A percentile compares a stretch with the other conserved stretches of the same genome.
Evolutionary conservation across 2,329 filamentous ascomycete genomes (phyloP).

Genomic region (Mycosphaerelloides madeirae): DNA sequence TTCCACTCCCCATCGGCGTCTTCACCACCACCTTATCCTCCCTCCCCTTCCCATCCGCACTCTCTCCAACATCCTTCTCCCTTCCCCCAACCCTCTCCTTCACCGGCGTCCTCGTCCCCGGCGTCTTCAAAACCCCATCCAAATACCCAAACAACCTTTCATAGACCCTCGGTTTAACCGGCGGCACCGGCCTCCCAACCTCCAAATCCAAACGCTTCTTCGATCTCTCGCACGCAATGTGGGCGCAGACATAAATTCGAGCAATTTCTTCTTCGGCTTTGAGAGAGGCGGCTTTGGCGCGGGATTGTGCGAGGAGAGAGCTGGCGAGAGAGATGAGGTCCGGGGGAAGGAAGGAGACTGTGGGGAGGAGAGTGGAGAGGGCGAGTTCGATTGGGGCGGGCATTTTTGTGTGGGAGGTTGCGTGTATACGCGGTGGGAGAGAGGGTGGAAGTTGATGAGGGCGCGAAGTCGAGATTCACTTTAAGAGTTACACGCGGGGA

Average conservation of each 20-base stretch:
- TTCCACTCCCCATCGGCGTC: slow-evolving; percentile 5
- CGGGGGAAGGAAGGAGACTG: slow-evolving; percentile 62
- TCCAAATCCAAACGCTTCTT: slow-evolving; percentile 74
- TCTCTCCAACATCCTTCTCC: neutral
- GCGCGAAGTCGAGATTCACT: slow-evolving; percentile 4
- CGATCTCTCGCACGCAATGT: slow-evolving; percentile 84
- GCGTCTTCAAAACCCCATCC: slow-evolving; percentile 57
- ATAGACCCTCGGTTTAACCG: slow-evolving; percentile 75
- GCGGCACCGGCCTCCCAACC: slow-evolving; percentile 67
- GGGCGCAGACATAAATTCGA: slow-evolving; percentile 76
- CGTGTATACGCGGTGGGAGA: neutral
- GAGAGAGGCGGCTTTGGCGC: slow-evolving; percentile 68
- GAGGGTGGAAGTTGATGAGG: neutral
- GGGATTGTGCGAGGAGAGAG: slow-evolving; percentile 74
- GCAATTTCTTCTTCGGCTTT: slow-evolving; percentile 84
- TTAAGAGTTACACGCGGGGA: neutral
- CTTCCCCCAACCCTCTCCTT: neutral
- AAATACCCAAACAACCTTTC: slow-evolving; percentile 78
- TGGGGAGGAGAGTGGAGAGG: slow-evolving; percentile 68
- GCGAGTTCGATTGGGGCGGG: slow-evolving; percentile 67
- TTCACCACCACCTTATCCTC: slow-evolving; percentile 2
- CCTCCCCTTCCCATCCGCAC: neutral
- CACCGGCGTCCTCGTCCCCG: slow-evolving; percentile 2
- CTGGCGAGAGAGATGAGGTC: slow-evolving; percentile 67
- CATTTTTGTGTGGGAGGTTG: slow-evolving; percentile 46